phyloP scores from a whole-genome alignment of 495 filamentous ascomycete genomes.

The Xylaria scruposa region DNA sequence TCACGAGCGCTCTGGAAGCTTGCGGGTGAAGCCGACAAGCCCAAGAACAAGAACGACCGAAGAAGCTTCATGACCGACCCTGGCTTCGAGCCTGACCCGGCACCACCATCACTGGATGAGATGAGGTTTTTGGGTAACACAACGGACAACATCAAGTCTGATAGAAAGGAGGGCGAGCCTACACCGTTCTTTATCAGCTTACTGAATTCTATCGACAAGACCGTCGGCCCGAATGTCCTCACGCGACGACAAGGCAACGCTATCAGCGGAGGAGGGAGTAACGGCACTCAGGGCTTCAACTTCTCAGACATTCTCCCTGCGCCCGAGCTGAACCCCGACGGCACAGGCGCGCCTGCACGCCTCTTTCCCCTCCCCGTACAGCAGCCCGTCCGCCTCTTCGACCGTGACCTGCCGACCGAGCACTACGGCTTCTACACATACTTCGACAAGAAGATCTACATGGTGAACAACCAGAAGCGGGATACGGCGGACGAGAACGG shows the following conservation, averaged over 20 bases:
- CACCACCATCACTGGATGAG: slow-evolving; percentile 70
- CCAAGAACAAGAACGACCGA: not conserved
- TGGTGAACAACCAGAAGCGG: slow-evolving; percentile 51
- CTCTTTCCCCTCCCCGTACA: slow-evolving; percentile 70
- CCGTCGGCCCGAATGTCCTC: slow-evolving; percentile 44
- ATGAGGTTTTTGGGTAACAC: slow-evolving; percentile 82
- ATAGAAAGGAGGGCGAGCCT: slow-evolving; percentile 68
- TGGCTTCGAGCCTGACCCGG: slow-evolving; percentile 63
- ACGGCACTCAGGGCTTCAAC: slow-evolving; percentile 37
- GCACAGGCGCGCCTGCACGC: slow-evolving; percentile 72
- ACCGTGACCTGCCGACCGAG: slow-evolving; percentile 77
- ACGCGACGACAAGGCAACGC: slow-evolving; percentile 43
- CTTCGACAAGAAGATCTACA: slow-evolving; percentile 87
- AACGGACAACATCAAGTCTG: slow-evolving; percentile 69
- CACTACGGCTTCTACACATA: slow-evolving; percentile 96
- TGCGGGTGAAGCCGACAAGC: slow-evolving; percentile 30
- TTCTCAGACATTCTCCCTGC: slow-evolving; percentile 63
- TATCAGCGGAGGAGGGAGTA: slow-evolving; percentile 29
- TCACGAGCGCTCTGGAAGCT: slow-evolving; percentile 57
- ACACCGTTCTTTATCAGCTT: slow-evolving; percentile 74
- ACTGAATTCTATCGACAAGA: slow-evolving; percentile 42
- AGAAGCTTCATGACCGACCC: slow-evolving; percentile 30
- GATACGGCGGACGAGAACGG: slow-evolving; percentile 67
- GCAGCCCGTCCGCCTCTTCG: slow-evolving; percentile 85
- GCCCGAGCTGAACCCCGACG: slow-evolving; percentile 66